phyloP scores from a whole-genome alignment of 1,284 basidiomycete genomes.

The Ganoderma multipileum region DNA sequence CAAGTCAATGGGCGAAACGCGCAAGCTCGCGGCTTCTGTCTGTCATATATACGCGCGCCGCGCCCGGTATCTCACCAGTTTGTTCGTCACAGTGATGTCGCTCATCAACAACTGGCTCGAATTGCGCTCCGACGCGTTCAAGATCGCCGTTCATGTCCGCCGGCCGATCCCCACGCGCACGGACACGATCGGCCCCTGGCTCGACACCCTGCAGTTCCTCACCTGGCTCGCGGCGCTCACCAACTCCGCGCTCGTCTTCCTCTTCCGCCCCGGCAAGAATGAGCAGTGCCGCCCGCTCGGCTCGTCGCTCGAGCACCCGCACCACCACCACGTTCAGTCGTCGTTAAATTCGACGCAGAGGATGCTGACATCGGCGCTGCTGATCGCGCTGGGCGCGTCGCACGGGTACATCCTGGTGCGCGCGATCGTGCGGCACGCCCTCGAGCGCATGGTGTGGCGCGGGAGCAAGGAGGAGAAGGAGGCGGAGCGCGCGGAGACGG shows the following conservation, averaged over 20 bases:
- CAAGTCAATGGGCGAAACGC: background rate
- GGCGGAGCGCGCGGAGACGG: conserved; percentile 60
- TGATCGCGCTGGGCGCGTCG: conserved; percentile 80
- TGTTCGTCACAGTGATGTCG: conserved; percentile 60
- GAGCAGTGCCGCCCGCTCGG: conserved; percentile 37
- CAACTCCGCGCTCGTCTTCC: conserved; percentile 86
- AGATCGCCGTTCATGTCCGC: conserved; percentile 87
- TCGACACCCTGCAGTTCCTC: conserved; percentile 87
- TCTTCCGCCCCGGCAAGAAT: conserved; percentile 58
- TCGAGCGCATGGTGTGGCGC: conserved; percentile 80
- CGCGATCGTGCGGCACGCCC: conserved; percentile 66
- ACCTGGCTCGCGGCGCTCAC: conserved; percentile 88
- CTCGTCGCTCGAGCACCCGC: conserved; percentile 39
- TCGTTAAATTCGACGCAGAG: conserved; percentile 43
- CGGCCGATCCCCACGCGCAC: conserved; percentile 87
- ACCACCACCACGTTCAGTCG: conserved; percentile 40
- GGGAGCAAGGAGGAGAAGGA: conserved; percentile 70
- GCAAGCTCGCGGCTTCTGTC: background rate
- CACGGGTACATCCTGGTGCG: conserved; percentile 82
- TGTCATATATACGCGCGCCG: background rate
- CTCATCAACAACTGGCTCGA: conserved; percentile 92
- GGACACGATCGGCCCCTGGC: conserved; percentile 95
- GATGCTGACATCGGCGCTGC: conserved; percentile 69
- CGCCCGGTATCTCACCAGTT: background rate
- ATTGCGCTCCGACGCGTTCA: conserved; percentile 93